Percentiles rank a stretch among this genome's conserved stretches.
Conservation (phyloP, 2,329 filamentous ascomycete genomes). For the Xylariaceae sp. region DNA sequence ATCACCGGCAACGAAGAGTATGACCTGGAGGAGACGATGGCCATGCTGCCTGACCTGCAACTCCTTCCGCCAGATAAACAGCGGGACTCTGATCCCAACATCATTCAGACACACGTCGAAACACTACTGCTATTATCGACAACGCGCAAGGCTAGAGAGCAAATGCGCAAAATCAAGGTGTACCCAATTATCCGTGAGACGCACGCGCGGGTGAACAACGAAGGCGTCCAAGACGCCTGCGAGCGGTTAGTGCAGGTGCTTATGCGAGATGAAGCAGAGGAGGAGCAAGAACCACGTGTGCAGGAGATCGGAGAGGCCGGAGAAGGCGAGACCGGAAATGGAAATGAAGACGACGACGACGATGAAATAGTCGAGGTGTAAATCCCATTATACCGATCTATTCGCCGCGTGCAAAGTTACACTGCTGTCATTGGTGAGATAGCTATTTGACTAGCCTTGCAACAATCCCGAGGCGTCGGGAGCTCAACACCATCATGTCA, state of each 20-base stretch:
- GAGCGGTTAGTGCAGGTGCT: slow-evolving; percentile 89
- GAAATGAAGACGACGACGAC: slow-evolving; percentile 49
- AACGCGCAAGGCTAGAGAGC: slow-evolving; percentile 74
- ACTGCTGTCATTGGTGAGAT: slow-evolving; percentile 13
- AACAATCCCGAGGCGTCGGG: not conserved
- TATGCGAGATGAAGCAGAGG: slow-evolving; percentile 75
- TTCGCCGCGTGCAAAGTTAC: slow-evolving; percentile 6
- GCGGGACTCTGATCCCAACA: slow-evolving; percentile 76
- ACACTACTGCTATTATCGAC: slow-evolving; percentile 84
- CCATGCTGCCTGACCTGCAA: slow-evolving; percentile 89
- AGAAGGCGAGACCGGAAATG: slow-evolving; percentile 3
- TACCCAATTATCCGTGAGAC: slow-evolving; percentile 90
- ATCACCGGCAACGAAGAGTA: slow-evolving; percentile 90
- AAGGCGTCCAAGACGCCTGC: slow-evolving; percentile 81
- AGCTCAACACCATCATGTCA: not conserved
- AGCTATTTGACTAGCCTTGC: not conserved
- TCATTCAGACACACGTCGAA: slow-evolving; percentile 87
- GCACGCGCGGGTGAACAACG: slow-evolving; percentile 78
- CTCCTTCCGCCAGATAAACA: slow-evolving; percentile 88
- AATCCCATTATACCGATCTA: not conserved
- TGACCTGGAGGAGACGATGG: slow-evolving; percentile 80
- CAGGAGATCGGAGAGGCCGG: slow-evolving; percentile 47
- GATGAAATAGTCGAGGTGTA: slow-evolving; percentile 62
- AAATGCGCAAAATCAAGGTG: slow-evolving; percentile 76
- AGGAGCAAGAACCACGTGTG: slow-evolving; percentile 46